A percentile compares a stretch with the other conserved stretches of the same genome.
Conservation (phyloP, 371 early-diverging fungal species). For the Mortierella sp. region DNA sequence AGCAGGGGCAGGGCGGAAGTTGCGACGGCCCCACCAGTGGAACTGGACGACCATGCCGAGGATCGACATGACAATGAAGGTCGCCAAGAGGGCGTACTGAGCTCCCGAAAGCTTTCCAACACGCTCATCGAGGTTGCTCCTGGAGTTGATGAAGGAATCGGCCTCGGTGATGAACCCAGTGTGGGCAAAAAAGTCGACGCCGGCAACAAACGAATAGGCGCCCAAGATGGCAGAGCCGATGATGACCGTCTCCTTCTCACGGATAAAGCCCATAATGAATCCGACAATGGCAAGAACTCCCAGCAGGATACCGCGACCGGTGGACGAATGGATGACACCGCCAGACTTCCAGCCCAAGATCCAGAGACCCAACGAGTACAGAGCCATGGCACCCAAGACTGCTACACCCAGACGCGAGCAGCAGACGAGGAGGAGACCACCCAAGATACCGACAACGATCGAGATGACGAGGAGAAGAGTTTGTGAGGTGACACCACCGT, state of each 20-base stretch:
- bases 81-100: constrained; percentile 32
- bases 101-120: constrained; percentile 4
- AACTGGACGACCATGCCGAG: constrained; percentile 41
- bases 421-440: constrained; percentile 67
- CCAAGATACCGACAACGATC: constrained; percentile 66
- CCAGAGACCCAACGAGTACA: constrained; percentile 68
- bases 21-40: constrained; percentile 33
- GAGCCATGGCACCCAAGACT: constrained; percentile 72
- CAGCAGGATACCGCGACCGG: constrained; percentile 77
- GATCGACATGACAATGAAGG: constrained; percentile 25
- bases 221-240: constrained; percentile 78
- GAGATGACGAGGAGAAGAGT: constrained; percentile 69
- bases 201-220: constrained; percentile 76
- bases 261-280: constrained; percentile 66
- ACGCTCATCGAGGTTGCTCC: constrained; percentile 24
- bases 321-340: constrained; percentile 65
- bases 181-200: constrained; percentile 80
- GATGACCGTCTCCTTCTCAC: constrained; percentile 71
- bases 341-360: constrained; percentile 71
- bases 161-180: constrained; percentile 73
- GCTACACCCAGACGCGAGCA: constrained; percentile 67
- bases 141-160: constrained; percentile 51
- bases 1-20: constrained; percentile 24
- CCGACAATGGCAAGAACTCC: constrained; percentile 67
- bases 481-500: constrained; percentile 64